Evolutionary conservation across 306 rosid species (phyloP).

Genomic region (Cicer cuneatum): DNA sequence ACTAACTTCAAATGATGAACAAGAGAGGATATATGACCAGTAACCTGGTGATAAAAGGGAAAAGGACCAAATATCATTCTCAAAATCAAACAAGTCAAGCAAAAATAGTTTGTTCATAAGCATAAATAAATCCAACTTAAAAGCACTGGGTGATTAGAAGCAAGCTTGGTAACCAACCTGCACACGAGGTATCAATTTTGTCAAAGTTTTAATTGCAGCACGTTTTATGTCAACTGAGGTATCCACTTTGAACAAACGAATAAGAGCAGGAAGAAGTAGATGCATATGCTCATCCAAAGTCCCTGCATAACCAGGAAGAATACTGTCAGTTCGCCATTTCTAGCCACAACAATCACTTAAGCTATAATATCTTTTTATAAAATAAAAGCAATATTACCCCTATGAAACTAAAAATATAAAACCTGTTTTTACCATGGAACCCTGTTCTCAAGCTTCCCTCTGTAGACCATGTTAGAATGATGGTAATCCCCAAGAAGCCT

Average conservation of each 20-base stretch:
- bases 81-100: conserved; percentile 24
- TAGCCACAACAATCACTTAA: not conserved
- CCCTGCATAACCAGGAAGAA: conserved; percentile 60
- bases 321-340: conserved; percentile 26
- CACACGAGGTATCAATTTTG: conserved; percentile 90
- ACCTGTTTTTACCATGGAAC: conserved; percentile 16
- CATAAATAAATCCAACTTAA: conserved; percentile 1
- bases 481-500: too few relatives aligned
- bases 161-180: conserved; percentile 63
- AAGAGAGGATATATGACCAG: conserved; percentile 95
- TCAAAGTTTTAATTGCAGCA: conserved; percentile 90
- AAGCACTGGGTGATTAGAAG: conserved; percentile 9
- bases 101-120: conserved; percentile 1
- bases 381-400: conserved; percentile 28
- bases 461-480: too few relatives aligned
- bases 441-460: too few relatives aligned
- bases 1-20: conserved; percentile 98
- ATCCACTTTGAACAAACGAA: conserved; percentile 93
- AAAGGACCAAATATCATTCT: conserved; percentile 31
- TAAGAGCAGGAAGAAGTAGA: conserved; percentile 95
- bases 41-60: conserved; percentile 65
- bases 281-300: conserved; percentile 99
- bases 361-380: conserved; percentile 12
- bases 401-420: conserved; percentile 13
- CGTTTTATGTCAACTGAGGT: conserved; percentile 82